Percentiles rank a stretch among this genome's conserved stretches.
These are phyloP conservation scores for Talaromyces adpressus DNA, from an alignment of 495 filamentous ascomycete genomes.

Conservation along the genomic window DNA sequence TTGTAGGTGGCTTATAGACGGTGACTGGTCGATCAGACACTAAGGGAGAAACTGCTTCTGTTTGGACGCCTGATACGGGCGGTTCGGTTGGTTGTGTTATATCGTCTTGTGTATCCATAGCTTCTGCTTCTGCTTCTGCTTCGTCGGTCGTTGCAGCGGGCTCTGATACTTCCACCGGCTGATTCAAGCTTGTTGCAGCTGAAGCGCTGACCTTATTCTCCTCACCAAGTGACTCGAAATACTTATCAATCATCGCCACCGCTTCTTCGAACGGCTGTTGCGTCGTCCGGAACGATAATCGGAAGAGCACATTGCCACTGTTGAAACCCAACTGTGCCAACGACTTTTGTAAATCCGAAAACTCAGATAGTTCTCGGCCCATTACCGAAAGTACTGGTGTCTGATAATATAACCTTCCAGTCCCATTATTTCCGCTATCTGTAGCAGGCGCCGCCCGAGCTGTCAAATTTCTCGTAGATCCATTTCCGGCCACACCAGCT, in stretches of 20 bases:
- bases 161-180: conserved; percentile 8
- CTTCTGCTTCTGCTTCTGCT: conserved; percentile 11
- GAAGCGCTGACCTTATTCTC: conserved; percentile 9
- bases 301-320: conserved; percentile 69
- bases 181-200: not conserved
- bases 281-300: conserved; percentile 67
- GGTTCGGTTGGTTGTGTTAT: conserved; percentile 14
- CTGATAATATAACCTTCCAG: conserved; percentile 79
- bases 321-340: conserved; percentile 82
- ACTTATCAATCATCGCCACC: conserved; percentile 68
- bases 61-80: conserved; percentile 17
- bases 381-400: conserved; percentile 76
- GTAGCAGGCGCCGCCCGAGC: conserved; percentile 61
- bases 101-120: conserved; percentile 3
- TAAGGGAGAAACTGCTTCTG: conserved; percentile 13
- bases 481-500: conserved; percentile 47
- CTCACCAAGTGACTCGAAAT: conserved; percentile 49
- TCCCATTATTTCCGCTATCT: conserved; percentile 40
- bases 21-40: conserved; percentile 46
- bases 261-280: conserved; percentile 78
- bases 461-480: conserved; percentile 65
- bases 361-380: conserved; percentile 64
- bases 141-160: conserved; percentile 15
- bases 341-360: conserved; percentile 80
- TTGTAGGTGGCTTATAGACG: conserved; percentile 69